Evolutionary conservation across 768 basidiomycete species (phyloP).

Genomic region (Russula dissimulans): DNA sequence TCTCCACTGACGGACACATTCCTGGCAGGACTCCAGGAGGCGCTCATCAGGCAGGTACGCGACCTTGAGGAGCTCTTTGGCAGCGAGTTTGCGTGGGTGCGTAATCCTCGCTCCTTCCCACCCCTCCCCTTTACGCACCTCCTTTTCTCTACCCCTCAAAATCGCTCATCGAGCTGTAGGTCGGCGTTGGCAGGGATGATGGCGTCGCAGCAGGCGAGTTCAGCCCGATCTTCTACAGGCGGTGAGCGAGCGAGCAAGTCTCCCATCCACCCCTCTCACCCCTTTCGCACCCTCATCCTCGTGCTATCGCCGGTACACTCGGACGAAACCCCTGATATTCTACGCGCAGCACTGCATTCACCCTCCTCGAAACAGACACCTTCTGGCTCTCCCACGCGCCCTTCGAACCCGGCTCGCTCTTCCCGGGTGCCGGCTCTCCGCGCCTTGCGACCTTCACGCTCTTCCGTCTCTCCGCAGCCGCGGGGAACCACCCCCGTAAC

Average conservation of each 20-base stretch:
- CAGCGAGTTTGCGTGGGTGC: slow-evolving; percentile 43
- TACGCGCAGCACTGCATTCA: slow-evolving; percentile 27
- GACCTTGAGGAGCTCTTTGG: slow-evolving; percentile 50
- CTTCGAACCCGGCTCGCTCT: slow-evolving; percentile 37
- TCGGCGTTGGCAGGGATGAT: slow-evolving; percentile 57
- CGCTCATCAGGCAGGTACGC: slow-evolving; percentile 44
- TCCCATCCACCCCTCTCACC: not conserved
- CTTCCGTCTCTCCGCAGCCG: slow-evolving; percentile 25
- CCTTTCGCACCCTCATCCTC: not conserved
- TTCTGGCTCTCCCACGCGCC: slow-evolving; percentile 54
- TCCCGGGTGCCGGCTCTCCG: slow-evolving; percentile 41
- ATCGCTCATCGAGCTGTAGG: slow-evolving; percentile 24
- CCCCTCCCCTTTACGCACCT: not conserved
- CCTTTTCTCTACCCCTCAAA: not conserved
- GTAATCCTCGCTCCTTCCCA: slow-evolving; percentile 6
- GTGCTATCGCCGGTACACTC: no score
- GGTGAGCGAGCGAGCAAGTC: slow-evolving; percentile 21
- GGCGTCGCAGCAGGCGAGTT: slow-evolving; percentile 49
- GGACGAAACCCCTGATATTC: not conserved
- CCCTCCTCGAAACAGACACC: slow-evolving; percentile 34
- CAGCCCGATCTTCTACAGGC: slow-evolving; percentile 53
- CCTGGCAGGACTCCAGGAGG: slow-evolving; percentile 41
- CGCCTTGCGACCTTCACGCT: slow-evolving; percentile 41
- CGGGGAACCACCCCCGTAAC: slow-evolving; percentile 1
- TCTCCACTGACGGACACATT: not conserved